Evolutionary conservation across 176 grass and related monocot species (phyloP), one percentile per base, ranked within the genome.

Genomic region (Carex myosuroides): DNA sequence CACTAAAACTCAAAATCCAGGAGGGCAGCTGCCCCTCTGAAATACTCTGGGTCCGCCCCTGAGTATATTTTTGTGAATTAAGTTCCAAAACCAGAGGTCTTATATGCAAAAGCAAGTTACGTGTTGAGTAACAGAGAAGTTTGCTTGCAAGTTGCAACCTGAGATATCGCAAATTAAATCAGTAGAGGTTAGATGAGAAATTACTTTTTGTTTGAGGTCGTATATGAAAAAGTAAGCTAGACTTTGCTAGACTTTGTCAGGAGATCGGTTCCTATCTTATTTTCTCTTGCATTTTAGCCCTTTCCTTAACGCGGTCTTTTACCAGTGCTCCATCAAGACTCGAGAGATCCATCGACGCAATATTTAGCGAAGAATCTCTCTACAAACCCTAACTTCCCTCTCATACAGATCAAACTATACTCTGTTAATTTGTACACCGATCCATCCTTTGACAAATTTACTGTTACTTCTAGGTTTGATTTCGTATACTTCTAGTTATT

Each of bases 291-390:
- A 67, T 17, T 83, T 52, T 33, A 83, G 81, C 7, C 80, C 62
- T 83, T 83, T 83, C 42, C 81, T 68, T 83, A 69, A 83, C 81
- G 81, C 81, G 62, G 80, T 82, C 56, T 63, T 20, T 5, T 50
- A 41, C 17, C 10, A 24, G 21, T 81, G 53, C 41, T 83, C 16
- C 60, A 50, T 77, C 6, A 44, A 44, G 39, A 44, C 44, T 0
- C 1, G 7, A 41, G 39, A 83, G 60, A 68, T 83, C 61, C 37
- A 42, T 81, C 59, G 35, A 39, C 37, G 9, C 17, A 59, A 60
- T 81, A 62, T 64, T 44, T 37, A 68, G 37, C 61, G 60, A 68
- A 69, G 62, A 69, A 83, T 83, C 39, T 53, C 78, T 82, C 39
- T 83, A 48, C 81, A 53, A 83, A 68, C 30, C 80, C 60, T 66